These are phyloP conservation scores for Phytopythium aichiense DNA, from an alignment of 352 stramenopile species.

Conservation along the genomic window DNA sequence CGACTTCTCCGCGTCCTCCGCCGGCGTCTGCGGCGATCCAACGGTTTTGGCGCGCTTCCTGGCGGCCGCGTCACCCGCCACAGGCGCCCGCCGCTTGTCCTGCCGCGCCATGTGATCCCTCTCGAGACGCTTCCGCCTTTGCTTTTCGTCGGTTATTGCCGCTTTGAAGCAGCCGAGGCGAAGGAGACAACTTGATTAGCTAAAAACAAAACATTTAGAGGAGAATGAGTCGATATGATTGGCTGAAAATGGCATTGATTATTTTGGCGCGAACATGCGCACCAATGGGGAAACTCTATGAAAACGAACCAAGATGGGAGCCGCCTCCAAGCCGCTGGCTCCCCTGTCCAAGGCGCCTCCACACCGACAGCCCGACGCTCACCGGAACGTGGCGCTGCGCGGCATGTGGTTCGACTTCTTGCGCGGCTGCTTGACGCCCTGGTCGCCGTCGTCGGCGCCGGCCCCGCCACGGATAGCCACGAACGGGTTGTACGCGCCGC, in stretches of 20 bases:
- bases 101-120: conserved; percentile 1
- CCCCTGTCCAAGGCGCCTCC: no score
- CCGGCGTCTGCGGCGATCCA: neutral
- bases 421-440: conserved; percentile 30
- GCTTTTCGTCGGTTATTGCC: neutral
- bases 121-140: neutral
- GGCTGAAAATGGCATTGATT: no score
- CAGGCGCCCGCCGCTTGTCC: conserved; percentile 6
- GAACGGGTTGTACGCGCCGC: conserved; percentile 74
- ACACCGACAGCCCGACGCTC: conserved; percentile 13
- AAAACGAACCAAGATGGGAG: no score
- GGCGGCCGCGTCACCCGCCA: conserved; percentile 1
- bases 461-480: conserved; percentile 42
- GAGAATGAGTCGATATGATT: no score
- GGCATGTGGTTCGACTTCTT: conserved; percentile 86
- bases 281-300: no score
- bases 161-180: neutral
- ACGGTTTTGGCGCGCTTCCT: conserved; percentile 26
- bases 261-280: no score
- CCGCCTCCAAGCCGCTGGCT: no score
- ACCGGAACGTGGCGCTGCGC: conserved; percentile 81
- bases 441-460: conserved; percentile 2
- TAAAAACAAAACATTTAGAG: no score
- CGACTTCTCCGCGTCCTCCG: neutral
- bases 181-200: no score